These are phyloP conservation scores for Penicillium expansum DNA, from an alignment of 2,329 filamentous ascomycete genomes.

Conservation along the genomic window DNA sequence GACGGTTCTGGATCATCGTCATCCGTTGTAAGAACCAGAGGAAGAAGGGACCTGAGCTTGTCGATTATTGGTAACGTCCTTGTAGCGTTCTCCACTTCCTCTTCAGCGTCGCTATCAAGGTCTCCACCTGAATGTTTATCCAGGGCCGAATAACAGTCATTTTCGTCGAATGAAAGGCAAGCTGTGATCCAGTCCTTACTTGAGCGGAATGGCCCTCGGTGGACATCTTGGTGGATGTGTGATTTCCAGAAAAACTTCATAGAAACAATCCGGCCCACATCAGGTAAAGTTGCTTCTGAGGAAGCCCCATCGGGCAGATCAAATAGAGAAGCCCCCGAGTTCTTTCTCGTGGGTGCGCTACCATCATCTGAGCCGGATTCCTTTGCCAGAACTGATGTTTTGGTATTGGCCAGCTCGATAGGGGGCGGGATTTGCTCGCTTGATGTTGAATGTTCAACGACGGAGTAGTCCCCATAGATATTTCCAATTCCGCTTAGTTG, in stretches of 20 bases:
- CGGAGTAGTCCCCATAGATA: neutral
- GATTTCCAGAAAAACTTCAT: slow-evolving; percentile 16
- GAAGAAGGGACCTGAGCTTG: slow-evolving; percentile 7
- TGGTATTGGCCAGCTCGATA: neutral
- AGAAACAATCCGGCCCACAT: slow-evolving; percentile 17
- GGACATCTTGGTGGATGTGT: slow-evolving; percentile 8
- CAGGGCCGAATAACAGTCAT: slow-evolving; percentile 9
- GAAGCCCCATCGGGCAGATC: fast-evolving
- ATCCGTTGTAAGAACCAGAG: slow-evolving; percentile 5
- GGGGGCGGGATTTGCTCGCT: neutral
- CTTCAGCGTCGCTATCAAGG: slow-evolving; percentile 12
- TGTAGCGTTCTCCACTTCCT: slow-evolving; percentile 12
- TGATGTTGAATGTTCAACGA: neutral
- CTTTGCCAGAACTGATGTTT: no score
- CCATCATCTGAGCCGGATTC: neutral
- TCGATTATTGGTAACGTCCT: slow-evolving; percentile 9
- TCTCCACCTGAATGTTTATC: slow-evolving; percentile 4
- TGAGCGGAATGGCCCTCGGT: slow-evolving; percentile 15
- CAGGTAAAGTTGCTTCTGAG: neutral
- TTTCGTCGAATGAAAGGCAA: slow-evolving; percentile 9
- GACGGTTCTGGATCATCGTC: slow-evolving; percentile 7
- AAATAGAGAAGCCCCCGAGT: neutral
- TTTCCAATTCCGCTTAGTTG: slow-evolving; percentile 1
- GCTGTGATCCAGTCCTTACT: slow-evolving; percentile 15
- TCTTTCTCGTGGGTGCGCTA: neutral